Percentiles rank a stretch among this genome's conserved stretches.
Evolutionary conservation across 352 stramenopile species (phyloP).

Genomic region (Globisporangium megalacanthum): DNA sequence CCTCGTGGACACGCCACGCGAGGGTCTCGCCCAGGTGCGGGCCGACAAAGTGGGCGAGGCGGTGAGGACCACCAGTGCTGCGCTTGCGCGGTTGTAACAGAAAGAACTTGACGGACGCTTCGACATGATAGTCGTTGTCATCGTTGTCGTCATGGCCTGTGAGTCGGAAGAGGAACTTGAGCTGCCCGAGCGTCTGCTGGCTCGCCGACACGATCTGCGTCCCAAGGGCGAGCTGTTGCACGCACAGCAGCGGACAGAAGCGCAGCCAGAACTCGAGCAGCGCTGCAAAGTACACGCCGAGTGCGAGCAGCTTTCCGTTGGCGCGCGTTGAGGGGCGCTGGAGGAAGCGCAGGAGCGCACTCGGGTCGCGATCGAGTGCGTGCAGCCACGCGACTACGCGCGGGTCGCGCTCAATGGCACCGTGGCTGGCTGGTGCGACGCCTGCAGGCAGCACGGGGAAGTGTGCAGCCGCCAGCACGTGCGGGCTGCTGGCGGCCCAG

Average conservation of each 20-base stretch:
- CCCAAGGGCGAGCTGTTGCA: slow-evolving; percentile 39
- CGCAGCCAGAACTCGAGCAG: slow-evolving; percentile 68
- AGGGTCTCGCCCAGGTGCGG: slow-evolving; percentile 71
- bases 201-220: slow-evolving; percentile 61
- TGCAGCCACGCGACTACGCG: slow-evolving; percentile 44
- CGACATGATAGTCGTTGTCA: slow-evolving; percentile 49
- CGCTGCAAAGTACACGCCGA: slow-evolving; percentile 69
- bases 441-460: slow-evolving; percentile 43
- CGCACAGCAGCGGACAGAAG: slow-evolving; percentile 35
- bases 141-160: neutral
- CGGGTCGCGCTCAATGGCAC: slow-evolving; percentile 15
- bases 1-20: slow-evolving; percentile 62
- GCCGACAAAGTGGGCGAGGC: slow-evolving; percentile 65
- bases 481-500: slow-evolving; percentile 53
- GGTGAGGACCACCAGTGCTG: slow-evolving; percentile 14
- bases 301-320: slow-evolving; percentile 30
- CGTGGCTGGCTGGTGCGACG: slow-evolving; percentile 19
- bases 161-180: slow-evolving; percentile 70
- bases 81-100: slow-evolving; percentile 37
- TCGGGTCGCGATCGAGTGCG: slow-evolving; percentile 32
- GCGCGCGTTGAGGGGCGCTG: slow-evolving; percentile 31
- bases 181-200: slow-evolving; percentile 61
- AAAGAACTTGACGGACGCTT: slow-evolving; percentile 82
- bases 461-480: slow-evolving; percentile 32
- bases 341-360: slow-evolving; percentile 43